phyloP scores from a whole-genome alignment of 352 stramenopile genomes.

The Chrysophaeum taylorii region DNA sequence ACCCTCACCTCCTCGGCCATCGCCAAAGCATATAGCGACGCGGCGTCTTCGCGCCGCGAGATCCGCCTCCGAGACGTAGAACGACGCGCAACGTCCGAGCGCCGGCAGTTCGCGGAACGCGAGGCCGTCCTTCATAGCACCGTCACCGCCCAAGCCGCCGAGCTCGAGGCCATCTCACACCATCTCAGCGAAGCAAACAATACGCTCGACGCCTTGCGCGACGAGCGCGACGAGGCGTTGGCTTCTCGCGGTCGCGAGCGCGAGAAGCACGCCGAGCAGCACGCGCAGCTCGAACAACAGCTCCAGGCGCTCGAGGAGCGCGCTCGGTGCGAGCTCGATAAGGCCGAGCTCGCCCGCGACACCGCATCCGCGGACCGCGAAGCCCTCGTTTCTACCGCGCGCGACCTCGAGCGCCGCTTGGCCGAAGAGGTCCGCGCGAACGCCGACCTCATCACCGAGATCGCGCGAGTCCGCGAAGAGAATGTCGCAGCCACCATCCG shows the following conservation, averaged over 20 bases:
- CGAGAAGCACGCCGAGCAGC: background rate
- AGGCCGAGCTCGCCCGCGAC: background rate
- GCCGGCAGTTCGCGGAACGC: too few relatives aligned
- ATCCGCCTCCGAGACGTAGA: too few relatives aligned
- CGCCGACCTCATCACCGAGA: background rate
- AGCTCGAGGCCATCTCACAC: background rate
- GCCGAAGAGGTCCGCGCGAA: background rate
- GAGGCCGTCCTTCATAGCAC: background rate
- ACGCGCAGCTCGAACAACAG: background rate
- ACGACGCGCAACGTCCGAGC: too few relatives aligned
- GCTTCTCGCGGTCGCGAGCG: background rate
- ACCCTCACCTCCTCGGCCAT: too few relatives aligned
- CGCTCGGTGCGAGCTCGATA: constrained; percentile 3
- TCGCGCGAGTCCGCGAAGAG: background rate
- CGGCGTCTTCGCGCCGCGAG: too few relatives aligned
- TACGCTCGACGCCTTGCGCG: background rate
- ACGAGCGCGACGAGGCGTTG: background rate
- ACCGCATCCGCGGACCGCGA: background rate
- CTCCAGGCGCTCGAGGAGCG: constrained; percentile 24
- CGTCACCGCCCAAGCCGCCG: background rate
- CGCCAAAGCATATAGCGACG: too few relatives aligned
- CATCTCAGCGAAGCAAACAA: constrained; percentile 6
- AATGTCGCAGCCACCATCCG: background rate
- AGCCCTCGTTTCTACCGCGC: too few relatives aligned
- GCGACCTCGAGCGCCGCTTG: background rate